These are phyloP conservation scores for Melanopsichium pennsylvanicum DNA, from an alignment of 1,284 basidiomycete species.

Conservation along the genomic window DNA sequence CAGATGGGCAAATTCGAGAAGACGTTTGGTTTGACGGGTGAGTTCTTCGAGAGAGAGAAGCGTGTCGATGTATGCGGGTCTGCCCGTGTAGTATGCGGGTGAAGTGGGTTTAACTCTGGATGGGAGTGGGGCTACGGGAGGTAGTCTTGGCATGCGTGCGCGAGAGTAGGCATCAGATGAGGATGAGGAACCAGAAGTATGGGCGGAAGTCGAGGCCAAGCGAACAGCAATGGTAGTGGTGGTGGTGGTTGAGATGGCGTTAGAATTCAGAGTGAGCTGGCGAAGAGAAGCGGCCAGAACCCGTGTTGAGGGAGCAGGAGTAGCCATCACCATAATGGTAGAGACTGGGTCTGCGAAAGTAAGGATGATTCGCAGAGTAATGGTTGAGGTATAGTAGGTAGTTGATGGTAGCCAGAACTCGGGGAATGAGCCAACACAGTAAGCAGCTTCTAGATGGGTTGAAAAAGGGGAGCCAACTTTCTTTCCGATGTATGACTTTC, in stretches of 20 bases:
- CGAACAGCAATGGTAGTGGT: neutral
- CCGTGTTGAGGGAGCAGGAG: conserved; percentile 1
- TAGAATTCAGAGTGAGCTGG: no score
- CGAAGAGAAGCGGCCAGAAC: no score
- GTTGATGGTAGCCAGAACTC: no score
- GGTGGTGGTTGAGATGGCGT: neutral
- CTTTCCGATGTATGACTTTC: no score
- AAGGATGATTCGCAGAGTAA: no score
- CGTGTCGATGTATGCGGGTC: conserved; percentile 78
- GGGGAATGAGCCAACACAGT: no score
- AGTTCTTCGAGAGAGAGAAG: conserved; percentile 76
- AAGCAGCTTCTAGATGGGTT: no score
- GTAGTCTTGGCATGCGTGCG: conserved; percentile 17
- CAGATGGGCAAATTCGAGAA: conserved; percentile 75
- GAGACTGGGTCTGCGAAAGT: no score
- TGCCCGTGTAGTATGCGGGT: conserved; percentile 86
- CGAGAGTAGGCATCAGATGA: conserved; percentile 8
- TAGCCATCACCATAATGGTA: conserved; percentile 1
- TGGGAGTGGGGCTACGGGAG: conserved; percentile 26
- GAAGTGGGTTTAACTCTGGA: conserved; percentile 69
- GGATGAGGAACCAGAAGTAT: conserved; percentile 3
- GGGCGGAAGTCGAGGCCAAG: conserved; percentile 14
- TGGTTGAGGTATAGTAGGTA: neutral
- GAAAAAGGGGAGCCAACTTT: no score
- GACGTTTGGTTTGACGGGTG: conserved; percentile 71